Percentiles rank a stretch among this genome's conserved stretches.
phyloP scores from a whole-genome alignment of 495 filamentous ascomycete genomes.

The Bathelium albidoporum region DNA sequence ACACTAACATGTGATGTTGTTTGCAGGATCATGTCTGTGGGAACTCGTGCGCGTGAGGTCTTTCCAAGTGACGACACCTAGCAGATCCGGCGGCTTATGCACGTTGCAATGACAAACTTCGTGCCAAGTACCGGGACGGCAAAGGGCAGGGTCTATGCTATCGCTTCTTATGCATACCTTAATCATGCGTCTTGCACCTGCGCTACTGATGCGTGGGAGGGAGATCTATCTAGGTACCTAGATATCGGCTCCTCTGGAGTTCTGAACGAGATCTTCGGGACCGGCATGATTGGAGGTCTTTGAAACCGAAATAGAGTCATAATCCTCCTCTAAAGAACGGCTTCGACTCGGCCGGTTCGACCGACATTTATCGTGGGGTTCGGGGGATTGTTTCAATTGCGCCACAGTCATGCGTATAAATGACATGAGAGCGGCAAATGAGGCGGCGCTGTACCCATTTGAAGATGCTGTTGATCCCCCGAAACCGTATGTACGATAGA shows the following conservation, averaged over 20 bases:
- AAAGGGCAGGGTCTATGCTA: too few relatives aligned
- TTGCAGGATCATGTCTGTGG: background rate
- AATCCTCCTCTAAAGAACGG: background rate
- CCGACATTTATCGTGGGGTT: background rate
- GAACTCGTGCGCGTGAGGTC: background rate
- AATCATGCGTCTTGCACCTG: too few relatives aligned
- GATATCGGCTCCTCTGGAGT: background rate
- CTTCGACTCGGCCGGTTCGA: background rate
- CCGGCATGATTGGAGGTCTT: background rate
- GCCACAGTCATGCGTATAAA: slow-evolving; percentile 1
- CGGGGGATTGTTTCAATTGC: background rate
- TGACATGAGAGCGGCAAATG: background rate
- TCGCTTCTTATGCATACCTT: too few relatives aligned
- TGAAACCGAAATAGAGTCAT: background rate
- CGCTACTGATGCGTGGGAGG: background rate
- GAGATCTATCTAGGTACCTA: background rate
- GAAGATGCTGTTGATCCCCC: background rate
- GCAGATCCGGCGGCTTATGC: too few relatives aligned
- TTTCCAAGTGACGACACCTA: background rate
- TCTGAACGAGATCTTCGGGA: background rate
- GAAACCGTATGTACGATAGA: too few relatives aligned
- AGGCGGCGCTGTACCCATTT: background rate
- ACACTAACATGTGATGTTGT: background rate
- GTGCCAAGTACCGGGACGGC: too few relatives aligned
- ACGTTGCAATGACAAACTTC: too few relatives aligned